Base-by-base conservation (phyloP, 768 basidiomycete species). In the Rhizopogon salebrosus region DNA sequence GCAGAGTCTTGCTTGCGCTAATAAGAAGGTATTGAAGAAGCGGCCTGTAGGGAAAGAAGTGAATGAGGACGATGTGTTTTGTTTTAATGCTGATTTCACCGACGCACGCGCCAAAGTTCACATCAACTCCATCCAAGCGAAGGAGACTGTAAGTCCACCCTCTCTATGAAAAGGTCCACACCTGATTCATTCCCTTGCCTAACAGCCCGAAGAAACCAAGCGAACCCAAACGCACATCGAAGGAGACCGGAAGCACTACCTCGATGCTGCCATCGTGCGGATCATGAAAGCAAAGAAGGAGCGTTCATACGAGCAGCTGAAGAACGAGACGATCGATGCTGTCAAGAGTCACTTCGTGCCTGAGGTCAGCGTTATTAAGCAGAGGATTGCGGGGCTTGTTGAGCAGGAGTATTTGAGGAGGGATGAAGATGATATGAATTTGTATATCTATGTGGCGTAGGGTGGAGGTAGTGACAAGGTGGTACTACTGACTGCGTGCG, bases 191-290 rank as follows among this genome's bases (percentile, higher is more conserved):
- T 23, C 39, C 22, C n/a, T 39, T 39, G 14, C 24, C 7, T 2
- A 18, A 16, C 58, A 93, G 92, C 78, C 82, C 36, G 95, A 98
- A 64, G 95, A 99, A 71, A 81, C 86, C 22, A 79, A 80, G 54
- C 81, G 83, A 52, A 95, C 92, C 4, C 90, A 92, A 62, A 79
- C 77, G 2, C 80, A 86, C 40, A 92, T 99, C 36, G 89, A 95
- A 58, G 83, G 85, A 29, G 93, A 98, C 67, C 83, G 97, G 55
- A 85, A 86, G 56, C 80, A 85, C 61, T 84, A 86, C 54, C 76
- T 99, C 11, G 93, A 98, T 59, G 93, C 94, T 0, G 95, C 95
- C 20, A 95, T 99, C 60, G 95, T 99, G 31, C 85, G 97, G 6
- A 84, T 95, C 62, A 95, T 98, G 93, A 98, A 98, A 67, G 85